Base-by-base conservation (phyloP, 1,284 basidiomycete species). In the Fomitopsis betulina region DNA sequence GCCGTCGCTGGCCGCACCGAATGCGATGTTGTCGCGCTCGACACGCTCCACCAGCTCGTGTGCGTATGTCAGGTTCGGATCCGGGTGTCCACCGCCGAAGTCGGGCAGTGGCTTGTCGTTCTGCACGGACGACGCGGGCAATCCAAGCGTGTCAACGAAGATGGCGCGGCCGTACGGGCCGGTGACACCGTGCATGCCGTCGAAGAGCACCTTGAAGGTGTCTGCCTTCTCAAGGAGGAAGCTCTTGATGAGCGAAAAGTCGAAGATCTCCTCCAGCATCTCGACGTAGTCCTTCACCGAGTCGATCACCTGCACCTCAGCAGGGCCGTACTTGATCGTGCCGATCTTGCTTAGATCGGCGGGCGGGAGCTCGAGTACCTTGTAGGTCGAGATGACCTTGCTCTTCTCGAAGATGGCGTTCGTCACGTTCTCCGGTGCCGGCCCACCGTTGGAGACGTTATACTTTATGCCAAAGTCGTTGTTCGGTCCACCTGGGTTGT, bases 381-480 rank as follows among this genome's bases (percentile, higher is more conserved):
- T 94, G 85, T 98, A 99, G 58, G 79, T 83, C 61, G 80, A 75
- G 73, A 99, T 93, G 40, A 83, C 83, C 81, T 93, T 96, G 59
- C 94, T 95, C 73, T 87, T 87, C 71, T 94, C 91, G 73, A 84
- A 97, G 67, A 99, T 98, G 76, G 87, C 89, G 79, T 99, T 83
- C 21, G 96, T 99, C 58, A 99, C 90, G 64, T 80, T 85, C 77
- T 99, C 96, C 2, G 96, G 95, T 9, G 96, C 96, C 27, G 96
- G 96, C 0, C 96, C 97, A 63, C 96, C 96, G 69, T 99, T 99
- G 49, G 89, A 88, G 58, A 95, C 89, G 78, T 99, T 99, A 81
- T 97, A 98, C 79, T 99, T 99, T 85, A 99, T 98, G 60, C 96
- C 96, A 73, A 99, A 99, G 76, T 99, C 96, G 68, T 93, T 92